phyloP scores from a whole-genome alignment of 1,139 yeast species.

The Candida pseudoviswanathii region DNA sequence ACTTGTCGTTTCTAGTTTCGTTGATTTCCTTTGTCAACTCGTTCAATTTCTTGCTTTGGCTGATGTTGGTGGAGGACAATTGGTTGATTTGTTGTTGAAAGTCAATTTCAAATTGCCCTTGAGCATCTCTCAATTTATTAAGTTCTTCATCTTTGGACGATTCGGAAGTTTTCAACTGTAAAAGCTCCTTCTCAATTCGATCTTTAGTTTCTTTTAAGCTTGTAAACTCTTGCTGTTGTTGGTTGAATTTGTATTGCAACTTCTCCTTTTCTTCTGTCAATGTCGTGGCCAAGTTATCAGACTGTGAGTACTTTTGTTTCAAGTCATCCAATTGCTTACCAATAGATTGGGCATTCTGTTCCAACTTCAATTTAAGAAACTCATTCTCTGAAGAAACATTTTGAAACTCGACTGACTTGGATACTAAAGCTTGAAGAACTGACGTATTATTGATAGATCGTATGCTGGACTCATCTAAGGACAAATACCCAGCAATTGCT shows the following conservation, averaged over 20 bases:
- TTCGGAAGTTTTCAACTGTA: slow-evolving; percentile 10
- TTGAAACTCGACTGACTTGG: slow-evolving; percentile 50
- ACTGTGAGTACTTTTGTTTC: slow-evolving; percentile 21
- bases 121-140: slow-evolving; percentile 11
- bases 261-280: slow-evolving; percentile 25
- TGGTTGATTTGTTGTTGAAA: slow-evolving; percentile 38
- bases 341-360: slow-evolving; percentile 39
- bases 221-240: slow-evolving; percentile 19
- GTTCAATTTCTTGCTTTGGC: slow-evolving; percentile 41
- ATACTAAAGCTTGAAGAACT: slow-evolving; percentile 37
- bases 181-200: slow-evolving; percentile 8
- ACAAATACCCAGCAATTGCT: slow-evolving; percentile 33
- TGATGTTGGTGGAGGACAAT: slow-evolving; percentile 52
- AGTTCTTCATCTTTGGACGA: slow-evolving; percentile 11
- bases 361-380: slow-evolving; percentile 53
- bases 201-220: slow-evolving; percentile 17
- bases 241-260: slow-evolving; percentile 23
- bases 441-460: slow-evolving; percentile 16
- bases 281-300: slow-evolving; percentile 12
- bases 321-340: slow-evolving; percentile 32
- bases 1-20: slow-evolving; percentile 37
- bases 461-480: slow-evolving; percentile 17
- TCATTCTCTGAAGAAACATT: slow-evolving; percentile 53
- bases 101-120: slow-evolving; percentile 12
- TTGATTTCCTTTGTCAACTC: slow-evolving; percentile 41